phyloP scores from a whole-genome alignment of 176 grass and related monocot genomes.

The Aegilops tauschii region DNA sequence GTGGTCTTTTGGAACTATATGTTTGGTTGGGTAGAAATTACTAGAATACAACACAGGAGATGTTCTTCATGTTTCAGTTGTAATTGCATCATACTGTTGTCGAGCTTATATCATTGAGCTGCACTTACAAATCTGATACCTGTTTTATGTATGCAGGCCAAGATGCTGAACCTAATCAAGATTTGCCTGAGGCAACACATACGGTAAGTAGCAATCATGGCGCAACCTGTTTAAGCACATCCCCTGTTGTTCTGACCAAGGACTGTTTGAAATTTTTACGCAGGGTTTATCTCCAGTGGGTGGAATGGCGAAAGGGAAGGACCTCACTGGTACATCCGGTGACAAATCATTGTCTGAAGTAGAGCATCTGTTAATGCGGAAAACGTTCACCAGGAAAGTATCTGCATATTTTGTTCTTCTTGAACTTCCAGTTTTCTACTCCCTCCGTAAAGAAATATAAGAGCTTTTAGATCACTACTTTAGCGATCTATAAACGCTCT shows the following conservation, averaged over 20 bases:
- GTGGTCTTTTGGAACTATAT: background rate
- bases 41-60: background rate
- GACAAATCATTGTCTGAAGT: conserved; percentile 54
- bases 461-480: too few relatives aligned
- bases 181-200: conserved; percentile 11
- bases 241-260: background rate
- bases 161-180: conserved; percentile 27
- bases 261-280: conserved; percentile 1
- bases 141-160: conserved; percentile 31
- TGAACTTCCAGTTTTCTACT: background rate
- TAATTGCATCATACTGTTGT: background rate
- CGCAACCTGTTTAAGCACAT: background rate
- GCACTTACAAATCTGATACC: background rate
- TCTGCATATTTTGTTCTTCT: conserved; percentile 1
- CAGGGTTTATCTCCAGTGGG: conserved; percentile 27
- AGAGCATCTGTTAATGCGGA: conserved; percentile 51
- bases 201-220: conserved; percentile 31
- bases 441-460: too few relatives aligned
- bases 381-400: conserved; percentile 52
- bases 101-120: background rate
- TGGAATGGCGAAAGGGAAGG: conserved; percentile 32
- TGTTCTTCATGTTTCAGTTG: background rate
- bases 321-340: background rate
- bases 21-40: background rate
- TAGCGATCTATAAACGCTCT: too few relatives aligned